Evolutionary conservation across 495 filamentous ascomycete species (phyloP), one percentile per base, ranked within the genome.

Genomic region (Neohortaea acidophila): DNA sequence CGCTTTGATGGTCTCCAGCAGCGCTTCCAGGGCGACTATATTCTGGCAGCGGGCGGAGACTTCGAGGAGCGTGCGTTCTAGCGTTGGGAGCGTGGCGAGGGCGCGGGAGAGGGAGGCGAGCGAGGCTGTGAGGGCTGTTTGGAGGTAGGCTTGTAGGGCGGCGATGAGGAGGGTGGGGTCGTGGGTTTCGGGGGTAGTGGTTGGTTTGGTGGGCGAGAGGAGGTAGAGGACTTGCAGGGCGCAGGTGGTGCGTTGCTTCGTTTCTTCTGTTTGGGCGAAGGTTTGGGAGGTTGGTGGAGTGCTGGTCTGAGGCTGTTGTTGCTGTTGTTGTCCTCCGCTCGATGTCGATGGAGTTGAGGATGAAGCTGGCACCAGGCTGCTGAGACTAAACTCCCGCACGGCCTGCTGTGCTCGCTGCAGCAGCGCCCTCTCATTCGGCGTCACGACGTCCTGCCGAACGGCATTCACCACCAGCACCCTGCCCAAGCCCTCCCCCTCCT

Each of bases 1-100:
- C 1, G 72, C 64, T 34, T 72, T 77, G 2, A 73, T 74, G 10
- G 63, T 65, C 27, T 68, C 72, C 24, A 97, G 69, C 18, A 94
- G 72, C 2, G 72, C 65, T 58, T 96, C 87, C 1, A 96, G 57
- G 2, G 83, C 82, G 8, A 87, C 77, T 18, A 96, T 75, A 43
- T 89, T 91, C 59, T 93, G 83, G 52, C 91, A 94, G 31, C 83
- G 67, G 4, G 75, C 73, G 7, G 81, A 79, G 12, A 94, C 70
- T 52, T 96, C 89, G 19, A 70, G 61, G 4, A 97, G 68, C 2
- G 83, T 77, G 21, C 83, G 70, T 29, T 94, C 84, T 27, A 97
- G 68, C 0, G 69, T 79, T 1, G 89, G 84, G 11, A 94, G 63
- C 24, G 77, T 80, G 9, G 74, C 70, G n/a, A 96, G 65, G 0